Evolutionary conservation across 345 rosid species (phyloP), one percentile per base, ranked within the genome.

Genomic region (Capsella bursapastoris): DNA sequence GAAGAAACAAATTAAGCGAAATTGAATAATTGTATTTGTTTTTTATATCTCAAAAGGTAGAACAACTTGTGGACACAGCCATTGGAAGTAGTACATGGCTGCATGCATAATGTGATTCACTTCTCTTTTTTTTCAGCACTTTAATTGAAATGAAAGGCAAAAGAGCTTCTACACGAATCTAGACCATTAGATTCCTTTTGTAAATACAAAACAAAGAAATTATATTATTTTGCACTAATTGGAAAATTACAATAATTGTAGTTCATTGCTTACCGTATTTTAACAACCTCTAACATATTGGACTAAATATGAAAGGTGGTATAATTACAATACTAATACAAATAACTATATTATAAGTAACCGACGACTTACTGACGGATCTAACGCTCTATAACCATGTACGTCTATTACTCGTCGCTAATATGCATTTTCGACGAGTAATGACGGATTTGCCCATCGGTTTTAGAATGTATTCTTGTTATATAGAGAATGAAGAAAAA

Each of bases 71-170:
- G 49, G 71, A 73, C 71, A 73, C 55, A 73, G 28, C 71, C 49
- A 73, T 57, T 35, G 57, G 34, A 65, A 47, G 66, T n/a, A 25
- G 71, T 31, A 64, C 57, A 64, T 57, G 66, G 31, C 40, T 65
- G 51, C 78, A 65, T 73, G 71, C 71, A 73, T 73, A 73, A 45
- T 64, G 78, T 73, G 78, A 73, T 71, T 35, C 59, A 65, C 40
- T 73, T 57, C 58, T 65, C 71, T 47, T 73, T 47, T 73, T 73
- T 73, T 57, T 16, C 27, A 43, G 57, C 47, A 15, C 65, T 55
- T 65, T 64, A 73, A 34, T 22, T 14, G 9, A 32, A 45, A 15
- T 25, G 8, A 64, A 55, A 64, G 35, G 14, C 10, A 57, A 73
- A 64, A 4, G 40, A 60, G 25, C 64, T 56, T 64, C 71, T 73